Conservation (phyloP, 2,329 filamentous ascomycete genomes). For the Oidium heveae region DNA sequence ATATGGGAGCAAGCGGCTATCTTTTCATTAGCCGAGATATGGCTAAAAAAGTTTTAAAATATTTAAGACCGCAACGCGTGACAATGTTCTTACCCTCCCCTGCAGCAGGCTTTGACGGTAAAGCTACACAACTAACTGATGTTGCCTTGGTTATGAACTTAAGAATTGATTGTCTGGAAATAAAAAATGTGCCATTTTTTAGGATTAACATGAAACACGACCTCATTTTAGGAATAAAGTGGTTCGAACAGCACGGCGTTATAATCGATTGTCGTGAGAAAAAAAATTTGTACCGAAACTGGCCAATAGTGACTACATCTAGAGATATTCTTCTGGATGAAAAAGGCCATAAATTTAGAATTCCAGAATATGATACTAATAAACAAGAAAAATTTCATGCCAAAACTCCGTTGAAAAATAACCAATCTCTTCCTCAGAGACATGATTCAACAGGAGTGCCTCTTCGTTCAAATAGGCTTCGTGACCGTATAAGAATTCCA, state of each 20-base stretch:
- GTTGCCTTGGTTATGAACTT: background rate
- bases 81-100: background rate
- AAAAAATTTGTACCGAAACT: too few relatives aligned
- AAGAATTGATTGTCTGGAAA: background rate
- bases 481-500: too few relatives aligned
- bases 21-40: background rate
- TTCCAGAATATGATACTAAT: too few relatives aligned
- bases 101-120: background rate
- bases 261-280: background rate
- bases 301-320: too few relatives aligned
- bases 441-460: too few relatives aligned
- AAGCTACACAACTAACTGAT: background rate
- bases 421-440: too few relatives aligned
- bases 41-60: background rate
- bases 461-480: too few relatives aligned
- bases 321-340: too few relatives aligned
- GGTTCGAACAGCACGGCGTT: background rate
- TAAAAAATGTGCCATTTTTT: background rate
- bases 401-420: too few relatives aligned
- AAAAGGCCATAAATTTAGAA: too few relatives aligned
- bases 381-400: too few relatives aligned
- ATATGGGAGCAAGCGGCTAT: background rate
- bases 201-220: background rate
- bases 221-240: background rate
- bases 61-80: background rate